Evolutionary conservation across 768 basidiomycete genomes (phyloP), one percentile per base, ranked within the genome.

Genomic region (Ephemerocybe angulata): DNA sequence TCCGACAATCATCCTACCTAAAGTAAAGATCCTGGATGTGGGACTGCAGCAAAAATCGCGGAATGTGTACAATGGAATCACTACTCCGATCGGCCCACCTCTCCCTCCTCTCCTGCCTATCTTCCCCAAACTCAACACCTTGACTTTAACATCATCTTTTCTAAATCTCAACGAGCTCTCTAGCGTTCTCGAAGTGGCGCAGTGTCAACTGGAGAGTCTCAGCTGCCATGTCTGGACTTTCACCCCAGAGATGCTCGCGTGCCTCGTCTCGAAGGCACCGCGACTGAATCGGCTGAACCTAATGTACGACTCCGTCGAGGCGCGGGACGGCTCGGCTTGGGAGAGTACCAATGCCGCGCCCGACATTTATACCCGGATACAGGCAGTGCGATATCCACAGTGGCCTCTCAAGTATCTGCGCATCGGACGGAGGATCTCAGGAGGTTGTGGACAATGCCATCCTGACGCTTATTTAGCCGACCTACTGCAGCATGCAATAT

Each of bases 1-100:
- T 31, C 28, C 58, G 1, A 48, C 57, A 2, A 42, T 62, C 19
- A 29, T 33, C 3, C 37, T 61, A 2, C 52, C 58, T 2, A 46
- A 53, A 4, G 24, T 60, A 1, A 54, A 33, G 3, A 60, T 29
- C 4, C 52, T 64, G 24, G 57, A 64, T 13, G 33, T 64, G 3
- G 60, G 57, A 1, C 44, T 59, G 21, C 54, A 52, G 13, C 38
- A 49, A 31, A 17, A 8, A 3, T 10, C 40, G 35, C 24, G 11
- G 37, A 41, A 25, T 33, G 17, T n/a, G n/a, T 28, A 7, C 10
- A 22, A 31, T 31, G 13, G 25, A 7, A 15, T 11, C 24, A 15
- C 35, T 19, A 24, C 24, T 30, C 31, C 42, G 7, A 24, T 33
- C 29, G 22, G 24, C 44, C 35, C 33, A 19, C 46, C 7, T 5